Evolutionary conservation across 1,139 yeast genomes (phyloP), one percentile per base, ranked within the genome.

Genomic region (Taphrina betulina): DNA sequence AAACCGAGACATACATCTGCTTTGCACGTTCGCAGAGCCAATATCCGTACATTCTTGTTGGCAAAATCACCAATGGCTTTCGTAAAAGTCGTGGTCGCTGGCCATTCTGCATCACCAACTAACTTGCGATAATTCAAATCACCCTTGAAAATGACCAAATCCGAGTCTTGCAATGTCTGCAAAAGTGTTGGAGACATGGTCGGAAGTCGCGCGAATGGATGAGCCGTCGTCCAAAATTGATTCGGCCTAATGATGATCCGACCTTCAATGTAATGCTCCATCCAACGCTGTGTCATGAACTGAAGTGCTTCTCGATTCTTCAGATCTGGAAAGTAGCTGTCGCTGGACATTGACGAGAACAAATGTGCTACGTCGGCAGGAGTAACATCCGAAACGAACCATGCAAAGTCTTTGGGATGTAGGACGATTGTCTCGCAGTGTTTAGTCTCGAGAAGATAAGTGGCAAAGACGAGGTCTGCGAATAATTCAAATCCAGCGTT

Each of bases 371-470:
- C 80, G 70, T 92, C 99, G 63, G 82, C 81, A 23, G 87, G 80
- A 79, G 89, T 81, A 12, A 94, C 94, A 69, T 92, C 99, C 65
- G 96, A 86, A 19, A 92, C 98, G 82, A 92, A 90, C 95, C 97
- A 92, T 37, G 98, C 97, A 61, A 88, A 78, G 58, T 82, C 80
- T 71, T 92, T 92, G 63, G 95, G 89, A 70, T 94, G 98, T 62
- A 94, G 75, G 24, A 82, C 83, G 60, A 92, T 80, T 53, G 78
- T 73, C 23, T 74, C 71, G 16, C 81, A 82, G 37, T 90, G 69
- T 22, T 78, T 77, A 16, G 88, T 72, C 64, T 90, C 95, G 43
- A 94, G 74, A 58, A 89, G 71, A 69, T 88, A 89, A 55, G 88
- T 72, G 1, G 85, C 77, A 57, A 90, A 76, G 53, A 85, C 76